Evolutionary conservation across 2,329 filamentous ascomycete species (phyloP), one percentile per base, ranked within the genome.

Genomic region (Exutisphaerella laricina): DNA sequence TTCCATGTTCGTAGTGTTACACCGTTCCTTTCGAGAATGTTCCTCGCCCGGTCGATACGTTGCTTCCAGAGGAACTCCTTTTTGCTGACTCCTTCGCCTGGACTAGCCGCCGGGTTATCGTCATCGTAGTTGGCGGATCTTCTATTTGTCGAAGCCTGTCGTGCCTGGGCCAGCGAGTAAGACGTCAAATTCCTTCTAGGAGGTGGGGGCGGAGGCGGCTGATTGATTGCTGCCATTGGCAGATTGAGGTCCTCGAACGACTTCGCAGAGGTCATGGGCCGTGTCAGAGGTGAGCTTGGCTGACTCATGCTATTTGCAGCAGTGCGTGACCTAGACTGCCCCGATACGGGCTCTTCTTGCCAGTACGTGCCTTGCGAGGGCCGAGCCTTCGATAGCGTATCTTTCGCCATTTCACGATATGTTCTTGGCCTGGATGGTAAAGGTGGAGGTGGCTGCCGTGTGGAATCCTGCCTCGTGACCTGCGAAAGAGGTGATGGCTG

Each of bases 1-100:
- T 83, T 73, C 86, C 86, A 92, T 14, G 77, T 86, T 50, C 84
- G 78, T 25, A 92, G 60, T 51, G 74, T 68, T 1, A 92, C 82
- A 3, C 82, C 82, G 28, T 80, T 69, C 4, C 70, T 67, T n/a
- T 78, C 76, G 7, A 90, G 70, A 21, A 79, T 68, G 30, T 71
- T 69, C 50, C 84, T 79, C 3, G 85, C 85, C 32, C 77, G 69
- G 30, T 74, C 74, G 67, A 85, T 77, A 29, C 86, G 69, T 43
- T 80, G 74, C 48, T 74, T 71, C 86, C 85, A 92, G 35, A 88
- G 58, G 46, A 83, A 81, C 42, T 88, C 70, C 51, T 85, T 83
- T 66, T 84, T 87, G 62, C 79, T 86, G 37, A 68, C 57, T 4
- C 56, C 58, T 18, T 62, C 60, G 18, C 57, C 55, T 1, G 60